A percentile compares a stretch with the other conserved stretches of the same genome.
Conservation (phyloP, 1,284 basidiomycete species). For the Irpex sp. region DNA sequence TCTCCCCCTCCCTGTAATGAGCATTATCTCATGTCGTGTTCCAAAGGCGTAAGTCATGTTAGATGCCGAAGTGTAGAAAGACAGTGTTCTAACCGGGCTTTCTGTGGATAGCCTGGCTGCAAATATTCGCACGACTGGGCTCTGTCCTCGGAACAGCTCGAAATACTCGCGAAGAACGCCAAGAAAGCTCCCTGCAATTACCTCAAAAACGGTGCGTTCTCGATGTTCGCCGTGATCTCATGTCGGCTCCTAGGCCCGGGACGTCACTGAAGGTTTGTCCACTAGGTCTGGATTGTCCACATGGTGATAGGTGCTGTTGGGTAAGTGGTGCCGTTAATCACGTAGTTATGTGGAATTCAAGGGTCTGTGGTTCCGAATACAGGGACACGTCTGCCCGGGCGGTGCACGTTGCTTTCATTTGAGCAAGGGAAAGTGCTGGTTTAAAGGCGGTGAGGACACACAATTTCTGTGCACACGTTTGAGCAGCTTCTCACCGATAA, state of each 20-base stretch:
- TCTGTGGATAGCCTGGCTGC: conserved; percentile 52
- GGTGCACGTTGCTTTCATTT: conserved; percentile 51
- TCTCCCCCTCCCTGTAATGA: conserved; percentile 79
- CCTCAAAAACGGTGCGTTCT: conserved; percentile 60
- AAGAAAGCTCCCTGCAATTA: conserved; percentile 82
- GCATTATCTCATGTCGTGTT: conserved; percentile 74
- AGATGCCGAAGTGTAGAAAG: not conserved
- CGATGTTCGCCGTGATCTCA: not conserved
- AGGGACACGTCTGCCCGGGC: conserved; percentile 76
- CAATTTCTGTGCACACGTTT: not conserved
- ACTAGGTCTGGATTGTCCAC: conserved; percentile 64
- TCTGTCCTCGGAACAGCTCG: conserved; percentile 64
- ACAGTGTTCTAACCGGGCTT: not conserved
- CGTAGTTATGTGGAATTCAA: not conserved
- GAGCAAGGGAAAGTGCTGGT: conserved; percentile 71
- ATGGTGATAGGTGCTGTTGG: conserved; percentile 70
- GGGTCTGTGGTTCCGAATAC: not conserved
- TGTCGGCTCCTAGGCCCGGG: not conserved
- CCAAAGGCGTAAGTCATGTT: conserved; percentile 58
- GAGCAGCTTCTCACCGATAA: not conserved
- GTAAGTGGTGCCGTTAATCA: conserved; percentile 15
- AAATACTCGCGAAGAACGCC: conserved; percentile 61
- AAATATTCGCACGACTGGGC: conserved; percentile 79
- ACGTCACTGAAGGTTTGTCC: not conserved
- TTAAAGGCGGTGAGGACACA: conserved; percentile 63